Evolutionary conservation across 306 rosid species (phyloP), one percentile per base, ranked within the genome.

Genomic region (Crataegus laevigata): DNA sequence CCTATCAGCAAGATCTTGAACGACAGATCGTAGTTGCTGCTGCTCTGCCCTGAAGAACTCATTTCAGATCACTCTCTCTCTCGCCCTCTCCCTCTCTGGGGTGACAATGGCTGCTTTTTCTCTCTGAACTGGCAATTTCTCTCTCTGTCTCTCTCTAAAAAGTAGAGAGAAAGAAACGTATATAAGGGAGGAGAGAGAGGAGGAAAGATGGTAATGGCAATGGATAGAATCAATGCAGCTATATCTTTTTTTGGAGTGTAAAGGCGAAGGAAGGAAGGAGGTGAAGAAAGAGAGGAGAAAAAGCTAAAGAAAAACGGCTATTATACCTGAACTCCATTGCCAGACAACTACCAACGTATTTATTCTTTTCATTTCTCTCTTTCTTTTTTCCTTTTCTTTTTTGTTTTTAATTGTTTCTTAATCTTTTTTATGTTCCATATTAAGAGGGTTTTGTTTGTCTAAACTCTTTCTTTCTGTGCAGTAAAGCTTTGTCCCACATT

Each of bases 1-100:
- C 99, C 99, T 77, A 94, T 92, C 88, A 94, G 60, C 88, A 94
- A 84, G 90, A 94, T 85, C 96, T 94, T 94, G 86, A 90, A 90
- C 6, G 99, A 92, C 77, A 94, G 90, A 90, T 92, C 99, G 85
- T 85, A 92, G 84, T 61, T 82, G 75, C 87, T 86, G 69, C 78
- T 86, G 69, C 78, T 84, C 78, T 91, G 96, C 71, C 87, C 98
- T 24, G 98, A 90, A 76, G 96, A 94, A 81, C 93, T 88, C 99
- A 90, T 21, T 65, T 9, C 43, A 10, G 22, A 71, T 8, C 34
- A 45, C 69, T 57, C 29, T 8, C 25, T 9, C 57, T 55, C 26
- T 19, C 55, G 50, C 57, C 10, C 29, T 21, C 55, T 66, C 50
- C 18, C 12, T 14, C 47, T 81, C 50, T 52, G 29, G n/a, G 72